Evolutionary conservation across 2,329 filamentous ascomycete species (phyloP), one percentile per base, ranked within the genome.

Genomic region (Ciborinia camelliae): DNA sequence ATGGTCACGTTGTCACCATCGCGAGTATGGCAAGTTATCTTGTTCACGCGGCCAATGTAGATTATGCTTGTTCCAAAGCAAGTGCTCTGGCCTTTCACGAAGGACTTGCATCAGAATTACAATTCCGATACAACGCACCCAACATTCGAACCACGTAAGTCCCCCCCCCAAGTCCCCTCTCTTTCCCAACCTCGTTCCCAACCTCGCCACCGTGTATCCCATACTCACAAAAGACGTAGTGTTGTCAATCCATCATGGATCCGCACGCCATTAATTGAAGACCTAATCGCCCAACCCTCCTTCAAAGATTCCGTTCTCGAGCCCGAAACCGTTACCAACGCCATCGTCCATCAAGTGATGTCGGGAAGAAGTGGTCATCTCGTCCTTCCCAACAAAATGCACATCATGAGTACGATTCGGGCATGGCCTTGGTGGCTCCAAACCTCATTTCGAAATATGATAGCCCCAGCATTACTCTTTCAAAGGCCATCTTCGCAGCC

Each of bases 1-100:
- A 91, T 76, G 89, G 90, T 67, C 89, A 89, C 80, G 76, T 92
- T 43, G 87, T 91, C 15, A 91, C 86, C 0, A 81, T 91, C 39
- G 85, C 89, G 23, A 86, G 83, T 10, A 50, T 70, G 64, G 68
- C 68, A 45, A 65, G 57, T 23, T 73, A 69, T 59, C 18, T 72
- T 23, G 67, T 69, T 6, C 62, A 68, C 39, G 67, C 69, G 0
- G 55, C 64, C 51, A 73, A 71, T 54, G 83, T 88, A 45, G 88
- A 91, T 76, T 92, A 92, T 76, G 79, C 81, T 3, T 82, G 84
- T n/a, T 83, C 81, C 67, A 92, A 92, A 75, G 83, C 87, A 2
- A 87, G 84, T 0, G 83, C 86, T 4, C 74, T 89, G 39, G 79
- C 85, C 9, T 87, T 92, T 73, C 87, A 91, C 71, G 88, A 92